Conservation (phyloP, 306 rosid genomes). For the Dryas octopetala region DNA sequence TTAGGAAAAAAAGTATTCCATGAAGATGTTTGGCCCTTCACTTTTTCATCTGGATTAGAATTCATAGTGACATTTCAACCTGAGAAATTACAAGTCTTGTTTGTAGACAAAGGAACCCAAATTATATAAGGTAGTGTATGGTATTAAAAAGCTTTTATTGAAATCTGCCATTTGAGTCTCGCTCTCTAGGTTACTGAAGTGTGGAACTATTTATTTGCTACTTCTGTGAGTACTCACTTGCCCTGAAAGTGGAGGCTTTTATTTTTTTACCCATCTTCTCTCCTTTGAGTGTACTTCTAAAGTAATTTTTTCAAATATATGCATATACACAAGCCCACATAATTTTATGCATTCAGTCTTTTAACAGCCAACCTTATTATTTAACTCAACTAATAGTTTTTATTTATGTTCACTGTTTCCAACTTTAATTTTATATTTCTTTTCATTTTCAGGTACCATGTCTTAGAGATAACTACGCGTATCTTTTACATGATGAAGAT, state of each 20-base stretch:
- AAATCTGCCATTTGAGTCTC: too few species aligned
- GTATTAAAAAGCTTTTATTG: too few species aligned
- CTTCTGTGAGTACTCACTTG: neutral
- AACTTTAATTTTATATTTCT: neutral
- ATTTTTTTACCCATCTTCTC: neutral
- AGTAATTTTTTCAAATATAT: neutral
- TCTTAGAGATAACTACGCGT: conserved; percentile 88
- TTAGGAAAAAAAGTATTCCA: neutral
- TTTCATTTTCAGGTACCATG: conserved; percentile 75
- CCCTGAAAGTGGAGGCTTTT: neutral
- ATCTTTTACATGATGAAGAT: conserved; percentile 80
- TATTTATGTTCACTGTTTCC: neutral
- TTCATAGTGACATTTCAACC: too few species aligned
- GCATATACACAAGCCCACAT: neutral
- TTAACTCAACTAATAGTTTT: neutral
- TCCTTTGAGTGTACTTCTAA: neutral
- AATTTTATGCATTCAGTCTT: neutral
- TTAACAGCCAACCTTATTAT: neutral
- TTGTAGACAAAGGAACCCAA: too few species aligned
- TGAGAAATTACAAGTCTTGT: too few species aligned
- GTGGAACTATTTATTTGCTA: too few species aligned
- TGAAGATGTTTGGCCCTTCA: neutral
- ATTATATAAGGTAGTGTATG: too few species aligned
- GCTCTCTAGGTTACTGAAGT: too few species aligned
- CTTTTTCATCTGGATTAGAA: too few species aligned